Percentiles rank a stretch among this genome's conserved stretches.
Evolutionary conservation across 192 early-diverging fungal genomes (phyloP).

Genomic region (Rhizoclosmatium globosum): DNA sequence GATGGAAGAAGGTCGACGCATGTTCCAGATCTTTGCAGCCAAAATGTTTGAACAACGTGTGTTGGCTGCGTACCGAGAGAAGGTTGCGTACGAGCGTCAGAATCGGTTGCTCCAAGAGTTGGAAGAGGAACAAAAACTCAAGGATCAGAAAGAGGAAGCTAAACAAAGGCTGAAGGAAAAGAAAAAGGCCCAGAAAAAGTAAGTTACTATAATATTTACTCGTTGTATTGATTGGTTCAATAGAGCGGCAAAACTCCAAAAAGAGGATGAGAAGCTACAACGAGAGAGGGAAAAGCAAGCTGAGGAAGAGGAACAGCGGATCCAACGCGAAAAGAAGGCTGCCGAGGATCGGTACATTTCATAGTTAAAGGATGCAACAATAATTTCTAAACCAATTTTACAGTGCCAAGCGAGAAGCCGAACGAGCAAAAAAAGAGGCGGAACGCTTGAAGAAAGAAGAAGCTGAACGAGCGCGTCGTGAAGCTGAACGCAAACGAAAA

Average conservation of each 20-base stretch:
- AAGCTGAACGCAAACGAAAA: conserved; percentile 47
- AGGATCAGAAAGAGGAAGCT: conserved; percentile 50
- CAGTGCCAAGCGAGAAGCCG: conserved; percentile 60
- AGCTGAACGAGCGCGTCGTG: conserved; percentile 57
- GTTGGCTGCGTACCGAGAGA: conserved; percentile 91
- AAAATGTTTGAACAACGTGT: conserved; percentile 98
- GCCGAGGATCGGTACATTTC: conserved; percentile 46
- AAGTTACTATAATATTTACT: conserved; percentile 29
- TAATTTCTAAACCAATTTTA: conserved; percentile 22
- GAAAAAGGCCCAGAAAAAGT: conserved; percentile 70
- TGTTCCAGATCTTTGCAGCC: conserved; percentile 97
- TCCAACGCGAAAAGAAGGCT: conserved; percentile 49
- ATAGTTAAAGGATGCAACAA: no score
- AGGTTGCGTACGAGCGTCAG: conserved; percentile 87
- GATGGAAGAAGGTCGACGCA: conserved; percentile 90
- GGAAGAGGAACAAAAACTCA: conserved; percentile 77
- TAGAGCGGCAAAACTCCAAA: conserved; percentile 75
- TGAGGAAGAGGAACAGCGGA: conserved; percentile 52
- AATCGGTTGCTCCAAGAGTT: conserved; percentile 86
- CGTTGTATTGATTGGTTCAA: conserved; percentile 2
- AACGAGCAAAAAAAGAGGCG: conserved; percentile 48
- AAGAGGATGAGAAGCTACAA: conserved; percentile 70
- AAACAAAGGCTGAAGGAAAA: conserved; percentile 60
- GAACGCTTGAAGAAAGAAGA: conserved; percentile 70
- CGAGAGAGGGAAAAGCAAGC: conserved; percentile 72